Conservation (phyloP, 1,284 basidiomycete genomes). For the Laetiporus sulphureus region DNA sequence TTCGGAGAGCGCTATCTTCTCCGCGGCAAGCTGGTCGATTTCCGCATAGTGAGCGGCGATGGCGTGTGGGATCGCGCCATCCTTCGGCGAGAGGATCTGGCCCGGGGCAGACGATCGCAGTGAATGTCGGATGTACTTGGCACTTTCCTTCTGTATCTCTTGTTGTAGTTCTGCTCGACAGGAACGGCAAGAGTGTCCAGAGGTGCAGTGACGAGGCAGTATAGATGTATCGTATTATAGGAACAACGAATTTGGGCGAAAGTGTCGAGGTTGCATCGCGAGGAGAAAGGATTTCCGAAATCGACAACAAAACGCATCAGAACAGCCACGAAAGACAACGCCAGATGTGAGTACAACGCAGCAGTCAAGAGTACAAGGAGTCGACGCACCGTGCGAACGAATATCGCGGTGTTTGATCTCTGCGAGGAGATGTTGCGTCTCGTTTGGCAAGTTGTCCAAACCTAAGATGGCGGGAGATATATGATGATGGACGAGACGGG, state of each 20-base stretch:
- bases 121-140: slow-evolving; percentile 46
- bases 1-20: slow-evolving; percentile 50
- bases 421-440: slow-evolving; percentile 63
- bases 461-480: slow-evolving; percentile 32
- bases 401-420: slow-evolving; percentile 63
- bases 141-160: slow-evolving; percentile 46
- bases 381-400: slow-evolving; percentile 42
- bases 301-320: too few species aligned
- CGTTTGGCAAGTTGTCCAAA: slow-evolving; percentile 70
- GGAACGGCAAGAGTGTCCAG: too few species aligned
- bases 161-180: slow-evolving; percentile 41
- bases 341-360: too few species aligned
- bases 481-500: too few species aligned
- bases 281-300: too few species aligned
- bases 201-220: background rate
- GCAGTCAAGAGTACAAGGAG: background rate
- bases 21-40: slow-evolving; percentile 44
- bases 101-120: slow-evolving; percentile 27
- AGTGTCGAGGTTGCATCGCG: too few species aligned
- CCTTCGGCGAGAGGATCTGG: slow-evolving; percentile 27
- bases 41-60: slow-evolving; percentile 45
- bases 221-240: background rate
- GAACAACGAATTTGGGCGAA: too few species aligned
- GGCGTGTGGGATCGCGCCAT: slow-evolving; percentile 38
- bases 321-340: too few species aligned